A percentile compares a stretch with the other conserved stretches of the same genome.
These are phyloP conservation scores for Ammopiptanthus mongolicus DNA, from an alignment of 306 rosid genomes.

Conservation along the genomic window DNA sequence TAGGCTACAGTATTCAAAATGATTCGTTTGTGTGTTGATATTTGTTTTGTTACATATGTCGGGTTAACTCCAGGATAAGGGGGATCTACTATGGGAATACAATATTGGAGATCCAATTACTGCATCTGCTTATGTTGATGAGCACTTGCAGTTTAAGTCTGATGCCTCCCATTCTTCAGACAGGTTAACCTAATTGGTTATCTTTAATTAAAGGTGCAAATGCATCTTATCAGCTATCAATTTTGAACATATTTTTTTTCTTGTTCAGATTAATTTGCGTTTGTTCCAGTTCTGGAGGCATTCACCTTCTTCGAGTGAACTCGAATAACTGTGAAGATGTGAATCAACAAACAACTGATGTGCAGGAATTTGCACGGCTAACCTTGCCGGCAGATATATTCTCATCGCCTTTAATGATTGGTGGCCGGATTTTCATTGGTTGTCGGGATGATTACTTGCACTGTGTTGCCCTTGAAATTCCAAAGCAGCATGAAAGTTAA, in stretches of 20 bases:
- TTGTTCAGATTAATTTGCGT: constrained; percentile 59
- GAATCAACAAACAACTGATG: constrained; percentile 18
- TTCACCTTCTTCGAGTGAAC: constrained; percentile 50
- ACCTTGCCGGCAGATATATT: constrained; percentile 64
- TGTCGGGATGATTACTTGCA: constrained; percentile 79
- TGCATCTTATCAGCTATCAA: not conserved
- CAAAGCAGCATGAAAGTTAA: constrained; percentile 9
- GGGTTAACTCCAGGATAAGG: constrained; percentile 52
- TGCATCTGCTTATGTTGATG: constrained; percentile 78
- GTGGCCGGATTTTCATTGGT: constrained; percentile 77
- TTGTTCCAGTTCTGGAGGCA: constrained; percentile 77
- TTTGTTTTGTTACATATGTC: constrained; percentile 12
- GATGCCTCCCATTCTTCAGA: constrained; percentile 40
- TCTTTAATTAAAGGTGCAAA: not conserved
- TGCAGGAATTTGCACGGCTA: constrained; percentile 56
- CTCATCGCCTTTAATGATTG: constrained; percentile 84
- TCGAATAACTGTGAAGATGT: not conserved
- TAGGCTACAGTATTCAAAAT: not conserved
- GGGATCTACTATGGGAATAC: constrained; percentile 63
- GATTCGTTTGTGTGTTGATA: not conserved
- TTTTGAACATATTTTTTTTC: not conserved
- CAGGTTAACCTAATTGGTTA: constrained; percentile 44
- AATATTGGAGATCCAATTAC: constrained; percentile 75
- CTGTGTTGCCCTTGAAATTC: constrained; percentile 48
- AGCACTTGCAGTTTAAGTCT: constrained; percentile 45